A percentile compares a stretch with the other conserved stretches of the same genome.
Evolutionary conservation across 1,284 basidiomycete genomes (phyloP).

Genomic region (Cryptococcus hybrid): DNA sequence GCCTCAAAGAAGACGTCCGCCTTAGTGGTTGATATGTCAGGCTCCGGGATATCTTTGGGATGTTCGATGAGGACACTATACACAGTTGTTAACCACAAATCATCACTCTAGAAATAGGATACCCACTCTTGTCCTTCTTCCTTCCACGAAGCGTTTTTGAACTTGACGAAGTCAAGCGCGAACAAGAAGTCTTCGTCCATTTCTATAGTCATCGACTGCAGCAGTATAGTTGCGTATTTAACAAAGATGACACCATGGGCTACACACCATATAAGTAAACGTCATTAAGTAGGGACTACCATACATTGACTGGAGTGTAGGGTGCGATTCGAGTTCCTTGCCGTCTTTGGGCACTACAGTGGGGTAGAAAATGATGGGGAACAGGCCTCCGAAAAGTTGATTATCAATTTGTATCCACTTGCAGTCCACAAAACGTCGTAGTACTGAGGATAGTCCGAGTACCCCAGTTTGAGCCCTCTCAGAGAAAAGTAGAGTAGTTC

Average conservation of each 20-base stretch:
- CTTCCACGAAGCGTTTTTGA: slow-evolving; percentile 88
- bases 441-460: slow-evolving; percentile 75
- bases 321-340: slow-evolving; percentile 75
- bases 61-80: slow-evolving; percentile 72
- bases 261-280: slow-evolving; percentile 38
- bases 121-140: slow-evolving; percentile 70
- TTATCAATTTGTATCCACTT: slow-evolving; percentile 95
- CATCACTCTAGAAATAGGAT: background rate
- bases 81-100: slow-evolving; percentile 8
- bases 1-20: slow-evolving; percentile 94
- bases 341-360: slow-evolving; percentile 84
- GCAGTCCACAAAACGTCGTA: slow-evolving; percentile 78
- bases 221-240: slow-evolving; percentile 92
- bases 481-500: slow-evolving; percentile 90
- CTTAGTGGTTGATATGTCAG: slow-evolving; percentile 62
- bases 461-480: slow-evolving; percentile 79
- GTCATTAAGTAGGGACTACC: background rate
- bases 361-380: slow-evolving; percentile 94
- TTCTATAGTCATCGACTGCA: slow-evolving; percentile 94
- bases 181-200: slow-evolving; percentile 97
- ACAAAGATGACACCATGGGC: slow-evolving; percentile 95
- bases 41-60: slow-evolving; percentile 76
- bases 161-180: slow-evolving; percentile 85
- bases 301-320: slow-evolving; percentile 75
- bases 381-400: slow-evolving; percentile 93